Conservation (phyloP, 148 eudicot species). For the Rheum nobile region DNA sequence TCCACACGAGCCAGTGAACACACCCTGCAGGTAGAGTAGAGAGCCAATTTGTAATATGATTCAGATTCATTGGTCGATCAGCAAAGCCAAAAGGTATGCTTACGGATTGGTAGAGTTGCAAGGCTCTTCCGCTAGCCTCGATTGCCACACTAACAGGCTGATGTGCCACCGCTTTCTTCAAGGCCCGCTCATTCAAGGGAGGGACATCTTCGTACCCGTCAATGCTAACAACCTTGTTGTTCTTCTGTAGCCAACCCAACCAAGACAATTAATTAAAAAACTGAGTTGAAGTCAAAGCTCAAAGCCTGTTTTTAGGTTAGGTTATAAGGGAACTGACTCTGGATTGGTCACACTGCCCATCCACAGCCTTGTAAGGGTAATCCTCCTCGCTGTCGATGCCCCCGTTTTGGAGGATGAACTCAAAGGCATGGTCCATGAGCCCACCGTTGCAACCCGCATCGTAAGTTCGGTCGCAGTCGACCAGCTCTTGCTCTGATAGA, state of each 20-base stretch:
- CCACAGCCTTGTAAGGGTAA: slow-evolving; percentile 10
- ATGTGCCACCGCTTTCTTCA: slow-evolving; percentile 6
- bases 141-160: slow-evolving; percentile 4
- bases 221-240: not conserved
- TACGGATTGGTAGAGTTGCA: slow-evolving; percentile 3
- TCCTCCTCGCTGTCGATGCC: slow-evolving; percentile 11
- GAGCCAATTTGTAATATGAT: not conserved
- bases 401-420: not conserved
- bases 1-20: slow-evolving; percentile 2
- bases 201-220: not conserved
- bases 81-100: too few species aligned
- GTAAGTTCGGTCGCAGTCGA: not conserved
- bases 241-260: slow-evolving; percentile 4
- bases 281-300: too few species aligned
- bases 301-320: too few species aligned
- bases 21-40: too few species aligned
- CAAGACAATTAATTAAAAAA: too few species aligned
- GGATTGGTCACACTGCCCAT: slow-evolving; percentile 5
- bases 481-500: slow-evolving; percentile 12
- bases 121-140: slow-evolving; percentile 3
- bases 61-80: too few species aligned
- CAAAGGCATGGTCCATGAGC: slow-evolving; percentile 10
- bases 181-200: not conserved
- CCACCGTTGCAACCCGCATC: slow-evolving; percentile 10
- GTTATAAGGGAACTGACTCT: not conserved